Percentiles rank a stretch among this genome's conserved stretches.
phyloP scores from a whole-genome alignment of 306 rosid species.

The Parietaria judaica region DNA sequence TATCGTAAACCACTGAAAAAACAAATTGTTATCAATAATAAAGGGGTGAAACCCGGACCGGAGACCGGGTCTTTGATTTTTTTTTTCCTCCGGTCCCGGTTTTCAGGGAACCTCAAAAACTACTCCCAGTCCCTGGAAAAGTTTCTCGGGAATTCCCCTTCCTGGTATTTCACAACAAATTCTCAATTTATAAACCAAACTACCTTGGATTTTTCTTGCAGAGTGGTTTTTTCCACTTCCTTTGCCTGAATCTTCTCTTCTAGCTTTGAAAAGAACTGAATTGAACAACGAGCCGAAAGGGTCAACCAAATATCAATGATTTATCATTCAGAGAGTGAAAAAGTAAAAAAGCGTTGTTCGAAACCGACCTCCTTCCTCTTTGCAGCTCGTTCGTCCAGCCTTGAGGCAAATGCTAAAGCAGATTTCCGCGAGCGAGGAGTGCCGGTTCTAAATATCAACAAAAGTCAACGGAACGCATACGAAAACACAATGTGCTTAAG shows the following conservation, averaged over 20 bases:
- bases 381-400: constrained; percentile 91
- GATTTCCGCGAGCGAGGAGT: constrained; percentile 37
- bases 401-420: constrained; percentile 61
- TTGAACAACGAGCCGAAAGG: background rate
- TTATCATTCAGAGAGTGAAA: background rate
- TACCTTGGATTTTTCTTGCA: constrained; percentile 88
- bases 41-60: too few species aligned
- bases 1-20: background rate
- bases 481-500: too few species aligned
- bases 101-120: too few species aligned
- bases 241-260: constrained; percentile 93
- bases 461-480: constrained; percentile 2
- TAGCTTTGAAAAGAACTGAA: constrained; percentile 78
- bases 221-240: constrained; percentile 69
- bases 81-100: too few species aligned
- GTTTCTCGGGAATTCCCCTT: too few species aligned
- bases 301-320: constrained; percentile 4
- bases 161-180: constrained; percentile 18
- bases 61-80: too few species aligned
- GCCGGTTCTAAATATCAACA: constrained; percentile 34
- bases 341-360: background rate
- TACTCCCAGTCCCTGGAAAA: too few species aligned
- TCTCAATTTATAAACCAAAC: constrained; percentile 29
- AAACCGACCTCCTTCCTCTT: constrained; percentile 78
- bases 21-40: background rate